Conservation (phyloP, 352 stramenopile species). For the Phytophthora multivora region DNA sequence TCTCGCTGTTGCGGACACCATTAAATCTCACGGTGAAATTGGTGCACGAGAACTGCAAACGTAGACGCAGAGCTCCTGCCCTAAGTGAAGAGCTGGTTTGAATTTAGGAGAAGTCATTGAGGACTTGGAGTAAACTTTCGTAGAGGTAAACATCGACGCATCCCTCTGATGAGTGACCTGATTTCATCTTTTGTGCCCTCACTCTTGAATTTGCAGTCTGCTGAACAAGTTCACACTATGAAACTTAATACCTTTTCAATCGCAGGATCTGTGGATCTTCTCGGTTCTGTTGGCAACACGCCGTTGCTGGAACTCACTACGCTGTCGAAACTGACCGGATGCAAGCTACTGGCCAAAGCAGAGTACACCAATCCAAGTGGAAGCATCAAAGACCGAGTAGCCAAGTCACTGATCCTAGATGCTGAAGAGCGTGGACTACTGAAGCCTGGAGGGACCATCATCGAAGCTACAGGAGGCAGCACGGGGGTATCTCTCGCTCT, state of each 20-base stretch:
- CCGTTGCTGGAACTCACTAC: constrained; percentile 73
- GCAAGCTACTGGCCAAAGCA: constrained; percentile 81
- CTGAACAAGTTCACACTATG: background rate
- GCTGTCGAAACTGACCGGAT: constrained; percentile 69
- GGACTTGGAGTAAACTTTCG: background rate
- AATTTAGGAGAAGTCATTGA: constrained; percentile 4
- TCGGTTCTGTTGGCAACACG: constrained; percentile 77
- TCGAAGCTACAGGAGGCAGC: constrained; percentile 91
- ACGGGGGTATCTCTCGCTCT: constrained; percentile 93
- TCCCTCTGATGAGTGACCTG: constrained; percentile 20
- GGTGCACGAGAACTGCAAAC: constrained; percentile 1
- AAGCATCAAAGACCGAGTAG: constrained; percentile 94
- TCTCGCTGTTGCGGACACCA: background rate
- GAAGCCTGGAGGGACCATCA: constrained; percentile 60
- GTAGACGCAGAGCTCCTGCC: constrained; percentile 1
- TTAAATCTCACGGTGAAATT: no score
- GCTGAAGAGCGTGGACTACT: constrained; percentile 89
- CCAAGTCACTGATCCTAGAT: constrained; percentile 92
- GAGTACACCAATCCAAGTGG: constrained; percentile 93
- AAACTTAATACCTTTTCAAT: constrained; percentile 1
- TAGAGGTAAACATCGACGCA: constrained; percentile 11
- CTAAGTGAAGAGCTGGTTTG: background rate
- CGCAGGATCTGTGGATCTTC: constrained; percentile 53
- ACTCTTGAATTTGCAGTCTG: constrained; percentile 5
- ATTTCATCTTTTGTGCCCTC: background rate